These are phyloP conservation scores for Solanum medicagineum DNA, from an alignment of 257 asterid species.

Conservation along the genomic window DNA sequence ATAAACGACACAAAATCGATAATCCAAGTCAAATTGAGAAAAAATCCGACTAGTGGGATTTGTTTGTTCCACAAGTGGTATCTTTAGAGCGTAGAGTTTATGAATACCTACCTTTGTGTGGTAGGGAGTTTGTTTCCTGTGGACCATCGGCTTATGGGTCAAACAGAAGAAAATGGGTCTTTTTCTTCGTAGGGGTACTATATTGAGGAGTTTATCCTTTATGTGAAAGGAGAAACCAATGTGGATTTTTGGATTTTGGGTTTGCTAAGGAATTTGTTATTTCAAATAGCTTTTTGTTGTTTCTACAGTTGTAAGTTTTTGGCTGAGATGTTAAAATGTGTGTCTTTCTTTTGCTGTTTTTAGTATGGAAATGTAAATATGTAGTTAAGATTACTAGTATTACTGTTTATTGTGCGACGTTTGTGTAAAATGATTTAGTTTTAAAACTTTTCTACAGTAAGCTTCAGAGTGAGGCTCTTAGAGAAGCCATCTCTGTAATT, in stretches of 20 bases:
- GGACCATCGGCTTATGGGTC: not conserved
- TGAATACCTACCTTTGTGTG: not conserved
- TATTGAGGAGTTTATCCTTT: not conserved
- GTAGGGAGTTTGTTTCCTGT: not conserved
- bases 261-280: not conserved
- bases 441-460: not conserved
- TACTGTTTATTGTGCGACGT: not conserved
- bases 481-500: conserved; percentile 10
- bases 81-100: not conserved
- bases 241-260: not conserved
- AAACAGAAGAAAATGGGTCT: not conserved
- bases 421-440: not conserved
- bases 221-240: not conserved
- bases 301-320: not conserved
- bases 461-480: conserved; percentile 12
- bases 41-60: not conserved
- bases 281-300: not conserved
- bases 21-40: no score
- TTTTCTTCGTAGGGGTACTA: not conserved
- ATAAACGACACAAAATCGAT: no score
- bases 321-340: not conserved
- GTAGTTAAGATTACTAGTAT: not conserved
- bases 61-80: not conserved
- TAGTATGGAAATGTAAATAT: not conserved
- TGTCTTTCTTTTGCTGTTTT: not conserved